A percentile compares a stretch with the other conserved stretches of the same genome.
These are phyloP conservation scores for Fusarium sp. DNA, from an alignment of 2,329 filamentous ascomycete species.

Conservation along the genomic window DNA sequence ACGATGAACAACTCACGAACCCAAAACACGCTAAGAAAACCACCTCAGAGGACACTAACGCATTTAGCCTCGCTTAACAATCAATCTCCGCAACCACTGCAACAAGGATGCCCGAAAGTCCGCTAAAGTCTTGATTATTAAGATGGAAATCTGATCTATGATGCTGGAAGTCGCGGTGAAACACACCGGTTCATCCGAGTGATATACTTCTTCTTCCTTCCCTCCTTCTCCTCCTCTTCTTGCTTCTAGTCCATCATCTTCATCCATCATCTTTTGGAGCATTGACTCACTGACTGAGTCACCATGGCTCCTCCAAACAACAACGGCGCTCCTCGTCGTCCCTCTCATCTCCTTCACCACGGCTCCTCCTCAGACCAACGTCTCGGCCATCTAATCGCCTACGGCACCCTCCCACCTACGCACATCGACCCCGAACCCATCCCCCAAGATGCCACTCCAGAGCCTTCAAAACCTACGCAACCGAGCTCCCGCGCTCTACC, in stretches of 20 bases:
- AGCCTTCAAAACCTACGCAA: slow-evolving; percentile 34
- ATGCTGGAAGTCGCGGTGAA: slow-evolving; percentile 1
- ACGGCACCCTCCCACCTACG: background rate
- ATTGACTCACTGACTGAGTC: too few species aligned
- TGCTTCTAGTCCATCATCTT: background rate
- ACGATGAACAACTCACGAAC: background rate
- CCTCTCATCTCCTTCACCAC: background rate
- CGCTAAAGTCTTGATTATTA: background rate
- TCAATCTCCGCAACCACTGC: slow-evolving; percentile 20
- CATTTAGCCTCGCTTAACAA: slow-evolving; percentile 3
- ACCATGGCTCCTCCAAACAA: background rate
- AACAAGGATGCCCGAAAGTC: background rate
- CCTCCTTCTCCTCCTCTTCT: background rate
- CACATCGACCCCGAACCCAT: background rate
- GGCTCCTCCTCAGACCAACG: slow-evolving; percentile 3
- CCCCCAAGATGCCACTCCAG: slow-evolving; percentile 1
- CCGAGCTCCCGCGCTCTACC: slow-evolving; percentile 51
- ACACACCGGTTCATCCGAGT: background rate
- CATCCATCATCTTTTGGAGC: background rate
- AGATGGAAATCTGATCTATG: background rate
- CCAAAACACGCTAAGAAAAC: background rate
- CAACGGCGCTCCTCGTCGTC: background rate
- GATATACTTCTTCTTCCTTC: background rate
- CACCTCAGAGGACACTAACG: background rate
- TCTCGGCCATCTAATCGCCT: slow-evolving; percentile 10